A percentile compares a stretch with the other conserved stretches of the same genome.
Conservation (phyloP, 164 flowering plant genomes). For the Magnolia officinalis region DNA sequence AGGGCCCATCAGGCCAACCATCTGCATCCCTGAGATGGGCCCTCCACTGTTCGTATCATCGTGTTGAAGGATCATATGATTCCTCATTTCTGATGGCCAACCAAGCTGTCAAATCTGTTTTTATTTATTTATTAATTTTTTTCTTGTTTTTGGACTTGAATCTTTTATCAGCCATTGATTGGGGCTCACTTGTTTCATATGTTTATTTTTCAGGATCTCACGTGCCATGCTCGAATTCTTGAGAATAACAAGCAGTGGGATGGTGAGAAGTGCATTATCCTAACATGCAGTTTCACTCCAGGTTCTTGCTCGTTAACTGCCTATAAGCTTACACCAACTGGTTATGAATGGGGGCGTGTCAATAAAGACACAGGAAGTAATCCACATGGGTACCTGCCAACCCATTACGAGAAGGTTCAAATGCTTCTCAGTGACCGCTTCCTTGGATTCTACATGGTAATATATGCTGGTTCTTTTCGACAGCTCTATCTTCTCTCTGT, state of each 20-base stretch:
- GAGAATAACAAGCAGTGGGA: slow-evolving; percentile 98
- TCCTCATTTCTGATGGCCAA: not conserved
- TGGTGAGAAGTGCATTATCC: slow-evolving; percentile 90
- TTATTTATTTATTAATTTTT: too few species aligned
- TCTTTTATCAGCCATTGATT: not conserved
- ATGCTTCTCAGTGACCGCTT: slow-evolving; percentile 99
- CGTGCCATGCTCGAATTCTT: slow-evolving; percentile 74
- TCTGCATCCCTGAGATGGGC: too few species aligned
- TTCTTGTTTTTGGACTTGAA: not conserved
- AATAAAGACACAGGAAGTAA: slow-evolving; percentile 94
- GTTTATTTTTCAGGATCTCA: slow-evolving; percentile 74
- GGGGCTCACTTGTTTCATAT: not conserved
- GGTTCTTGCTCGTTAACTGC: slow-evolving; percentile 98
- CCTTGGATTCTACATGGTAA: slow-evolving; percentile 99
- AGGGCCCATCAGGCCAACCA: too few species aligned
- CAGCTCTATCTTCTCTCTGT: not conserved
- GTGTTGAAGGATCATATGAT: not conserved
- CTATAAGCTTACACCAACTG: slow-evolving; percentile 89
- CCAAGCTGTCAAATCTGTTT: not conserved
- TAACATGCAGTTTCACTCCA: slow-evolving; percentile 99
- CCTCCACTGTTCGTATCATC: too few species aligned
- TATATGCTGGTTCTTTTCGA: not conserved
- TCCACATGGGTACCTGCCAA: slow-evolving; percentile 97
- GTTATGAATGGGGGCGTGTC: slow-evolving; percentile 97
- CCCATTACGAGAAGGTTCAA: slow-evolving; percentile 98